Evolutionary conservation across 345 rosid genomes (phyloP).

Genomic region (Xanthoceras sorbifolium): DNA sequence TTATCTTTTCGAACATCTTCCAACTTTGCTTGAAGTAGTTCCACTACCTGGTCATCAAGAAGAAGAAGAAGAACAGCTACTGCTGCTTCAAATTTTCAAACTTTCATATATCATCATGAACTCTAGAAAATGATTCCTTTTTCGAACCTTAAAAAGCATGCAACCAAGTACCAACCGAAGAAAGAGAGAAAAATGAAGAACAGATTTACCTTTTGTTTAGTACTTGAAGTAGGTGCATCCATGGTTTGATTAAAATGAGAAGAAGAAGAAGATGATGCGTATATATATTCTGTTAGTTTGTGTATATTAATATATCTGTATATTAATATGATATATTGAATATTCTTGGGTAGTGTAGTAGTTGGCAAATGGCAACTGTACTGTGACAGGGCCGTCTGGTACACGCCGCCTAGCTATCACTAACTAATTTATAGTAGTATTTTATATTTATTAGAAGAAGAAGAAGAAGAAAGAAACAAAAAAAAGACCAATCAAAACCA

Average conservation of each 20-base stretch:
- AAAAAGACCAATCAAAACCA: neutral
- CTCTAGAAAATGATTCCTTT: neutral
- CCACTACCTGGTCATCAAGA: conserved; percentile 31
- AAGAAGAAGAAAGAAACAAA: neutral
- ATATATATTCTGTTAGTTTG: too few relatives aligned
- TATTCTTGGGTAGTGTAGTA: neutral
- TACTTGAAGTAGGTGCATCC: conserved; percentile 6
- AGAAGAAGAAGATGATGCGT: too few relatives aligned
- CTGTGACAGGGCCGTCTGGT: neutral
- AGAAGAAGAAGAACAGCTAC: neutral
- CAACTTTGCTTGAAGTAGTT: conserved; percentile 33
- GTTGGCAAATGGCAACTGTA: neutral
- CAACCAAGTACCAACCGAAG: neutral
- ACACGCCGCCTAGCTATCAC: conserved; percentile 4
- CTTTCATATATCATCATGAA: too few relatives aligned
- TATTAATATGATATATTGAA: too few relatives aligned
- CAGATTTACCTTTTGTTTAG: conserved; percentile 11
- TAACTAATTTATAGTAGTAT: too few relatives aligned
- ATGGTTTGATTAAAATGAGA: neutral
- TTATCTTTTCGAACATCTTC: conserved; percentile 40
- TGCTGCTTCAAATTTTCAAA: neutral
- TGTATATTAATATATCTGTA: too few relatives aligned
- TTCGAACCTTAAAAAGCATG: neutral
- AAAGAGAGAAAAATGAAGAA: neutral
- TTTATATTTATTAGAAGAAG: neutral